Conservation (phyloP, 306 rosid genomes). For the Begonia fuchsioides region DNA sequence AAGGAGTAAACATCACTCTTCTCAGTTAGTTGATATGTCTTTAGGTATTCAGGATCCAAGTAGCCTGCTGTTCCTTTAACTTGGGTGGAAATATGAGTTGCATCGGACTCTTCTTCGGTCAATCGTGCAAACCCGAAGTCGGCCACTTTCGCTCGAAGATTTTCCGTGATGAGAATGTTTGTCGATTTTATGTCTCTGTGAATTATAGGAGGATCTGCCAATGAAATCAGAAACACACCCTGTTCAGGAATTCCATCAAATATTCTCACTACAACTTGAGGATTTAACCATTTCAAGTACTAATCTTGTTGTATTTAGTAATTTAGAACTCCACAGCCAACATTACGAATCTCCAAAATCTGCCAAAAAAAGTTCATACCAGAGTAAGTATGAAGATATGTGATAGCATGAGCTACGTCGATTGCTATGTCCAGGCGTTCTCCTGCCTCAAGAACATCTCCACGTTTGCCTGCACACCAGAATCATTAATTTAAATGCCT, state of each 20-base stretch:
- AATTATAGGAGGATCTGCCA: constrained; percentile 82
- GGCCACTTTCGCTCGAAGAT: constrained; percentile 75
- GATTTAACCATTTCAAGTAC: too few relatives aligned
- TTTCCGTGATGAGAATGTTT: constrained; percentile 80
- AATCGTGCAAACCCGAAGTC: constrained; percentile 85
- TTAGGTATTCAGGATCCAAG: constrained; percentile 84
- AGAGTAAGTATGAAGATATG: constrained; percentile 92
- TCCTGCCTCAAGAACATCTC: constrained; percentile 52
- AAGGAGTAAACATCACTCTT: constrained; percentile 94
- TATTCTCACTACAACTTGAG: too few relatives aligned
- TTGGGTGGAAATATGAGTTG: constrained; percentile 76
- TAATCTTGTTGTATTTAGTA: too few relatives aligned
- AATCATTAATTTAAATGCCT: neutral
- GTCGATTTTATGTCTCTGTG: constrained; percentile 76
- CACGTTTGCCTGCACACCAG: constrained; percentile 43
- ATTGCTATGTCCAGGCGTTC: constrained; percentile 74
- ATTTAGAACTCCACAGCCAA: too few relatives aligned
- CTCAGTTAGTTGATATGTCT: constrained; percentile 66
- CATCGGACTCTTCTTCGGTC: constrained; percentile 34
- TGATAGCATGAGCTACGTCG: constrained; percentile 92
- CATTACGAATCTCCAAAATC: too few relatives aligned
- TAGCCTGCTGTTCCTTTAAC: constrained; percentile 96
- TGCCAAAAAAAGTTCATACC: constrained; percentile 31
- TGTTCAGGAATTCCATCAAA: too few relatives aligned
- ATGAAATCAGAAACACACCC: constrained; percentile 10